phyloP scores from a whole-genome alignment of 164 flowering plant genomes.

The Pachysandra terminalis region DNA sequence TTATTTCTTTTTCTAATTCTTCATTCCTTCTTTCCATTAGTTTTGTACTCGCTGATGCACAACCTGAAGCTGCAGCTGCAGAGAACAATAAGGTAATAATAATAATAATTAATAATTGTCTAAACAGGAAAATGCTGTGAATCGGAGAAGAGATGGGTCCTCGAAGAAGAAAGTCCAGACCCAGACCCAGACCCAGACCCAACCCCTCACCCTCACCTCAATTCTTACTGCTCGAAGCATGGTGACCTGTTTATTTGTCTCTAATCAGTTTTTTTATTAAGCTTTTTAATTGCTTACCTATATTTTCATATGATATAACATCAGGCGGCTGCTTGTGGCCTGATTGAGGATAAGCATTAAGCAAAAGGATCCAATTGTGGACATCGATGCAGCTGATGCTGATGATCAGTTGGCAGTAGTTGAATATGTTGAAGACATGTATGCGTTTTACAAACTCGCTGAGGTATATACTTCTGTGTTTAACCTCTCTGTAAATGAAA shows the following conservation, averaged over 20 bases:
- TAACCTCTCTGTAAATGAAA: too few relatives aligned
- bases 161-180: slow-evolving; percentile 49
- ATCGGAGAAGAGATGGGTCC: slow-evolving; percentile 22
- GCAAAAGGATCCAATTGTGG: slow-evolving; percentile 47
- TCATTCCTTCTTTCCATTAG: slow-evolving; percentile 37
- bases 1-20: neutral
- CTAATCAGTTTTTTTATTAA: neutral
- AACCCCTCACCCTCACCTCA: too few relatives aligned
- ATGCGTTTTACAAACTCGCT: slow-evolving; percentile 59
- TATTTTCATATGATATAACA: neutral
- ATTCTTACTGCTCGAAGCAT: slow-evolving; percentile 98
- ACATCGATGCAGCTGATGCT: too few relatives aligned
- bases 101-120: neutral
- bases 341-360: slow-evolving; percentile 44
- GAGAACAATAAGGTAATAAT: slow-evolving; percentile 52
- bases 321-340: slow-evolving; percentile 75
- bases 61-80: slow-evolving; percentile 55
- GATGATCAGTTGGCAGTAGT: too few relatives aligned
- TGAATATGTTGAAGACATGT: slow-evolving; percentile 89
- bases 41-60: slow-evolving; percentile 82
- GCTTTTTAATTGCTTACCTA: neutral
- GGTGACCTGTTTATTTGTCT: slow-evolving; percentile 22
- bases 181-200: slow-evolving; percentile 60
- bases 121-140: slow-evolving; percentile 17
- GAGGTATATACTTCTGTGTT: slow-evolving; percentile 51